A percentile compares a stretch with the other conserved stretches of the same genome.
phyloP scores from a whole-genome alignment of 768 basidiomycete genomes.

The Hirschioporus abietinus region DNA sequence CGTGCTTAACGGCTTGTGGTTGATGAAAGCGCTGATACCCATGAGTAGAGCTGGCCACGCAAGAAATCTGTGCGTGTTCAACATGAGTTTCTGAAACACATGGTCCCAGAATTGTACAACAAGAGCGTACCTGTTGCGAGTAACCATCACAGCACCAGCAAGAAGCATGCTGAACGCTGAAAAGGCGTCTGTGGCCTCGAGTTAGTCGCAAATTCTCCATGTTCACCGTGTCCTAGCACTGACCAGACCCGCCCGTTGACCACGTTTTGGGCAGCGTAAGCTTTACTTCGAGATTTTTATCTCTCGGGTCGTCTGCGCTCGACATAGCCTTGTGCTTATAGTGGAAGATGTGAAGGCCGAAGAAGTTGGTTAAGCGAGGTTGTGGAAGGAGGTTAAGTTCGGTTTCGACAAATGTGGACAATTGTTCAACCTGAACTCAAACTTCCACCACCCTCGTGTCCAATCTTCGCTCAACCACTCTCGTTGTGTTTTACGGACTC shows the following conservation, averaged over 20 bases:
- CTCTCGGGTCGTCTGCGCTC: not conserved
- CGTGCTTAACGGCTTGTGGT: constrained; percentile 1
- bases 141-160: constrained; percentile 3
- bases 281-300: constrained; percentile 1
- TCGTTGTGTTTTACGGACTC: not conserved
- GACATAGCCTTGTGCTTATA: not conserved
- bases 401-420: not conserved
- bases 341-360: not conserved
- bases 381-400: not conserved
- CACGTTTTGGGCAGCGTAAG: constrained; percentile 5
- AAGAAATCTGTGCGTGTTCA: not conserved
- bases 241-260: not conserved
- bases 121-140: not conserved
- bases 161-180: constrained; percentile 4
- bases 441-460: not conserved
- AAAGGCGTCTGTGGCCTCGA: constrained; percentile 1
- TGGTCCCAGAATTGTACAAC: not conserved
- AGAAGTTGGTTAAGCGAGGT: not conserved
- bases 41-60: not conserved
- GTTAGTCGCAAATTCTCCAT: not conserved
- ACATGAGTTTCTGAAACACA: not conserved
- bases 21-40: constrained; percentile 3
- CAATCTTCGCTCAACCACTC: not conserved
- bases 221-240: not conserved
- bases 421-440: not conserved